A percentile compares a stretch with the other conserved stretches of the same genome.
Evolutionary conservation across 2,329 filamentous ascomycete genomes (phyloP).

Genomic region (Arthrobotrys megalospora): DNA sequence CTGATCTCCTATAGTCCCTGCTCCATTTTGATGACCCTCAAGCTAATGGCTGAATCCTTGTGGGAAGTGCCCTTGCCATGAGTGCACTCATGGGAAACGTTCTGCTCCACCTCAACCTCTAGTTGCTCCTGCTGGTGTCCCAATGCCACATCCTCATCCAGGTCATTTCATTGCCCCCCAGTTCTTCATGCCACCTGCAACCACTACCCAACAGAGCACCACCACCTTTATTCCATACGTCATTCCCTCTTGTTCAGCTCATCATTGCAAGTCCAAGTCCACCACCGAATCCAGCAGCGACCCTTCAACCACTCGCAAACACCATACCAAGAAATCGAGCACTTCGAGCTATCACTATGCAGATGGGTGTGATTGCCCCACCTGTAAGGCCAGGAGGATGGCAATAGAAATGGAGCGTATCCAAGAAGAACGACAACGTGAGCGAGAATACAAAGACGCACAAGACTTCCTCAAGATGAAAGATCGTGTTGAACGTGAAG

Average conservation of each 20-base stretch:
- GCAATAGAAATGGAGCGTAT: constrained; percentile 52
- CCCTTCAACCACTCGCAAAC: constrained; percentile 6
- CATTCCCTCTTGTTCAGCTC: constrained; percentile 21
- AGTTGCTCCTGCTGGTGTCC: background rate
- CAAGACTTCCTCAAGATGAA: constrained; percentile 47
- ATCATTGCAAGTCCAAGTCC: constrained; percentile 24
- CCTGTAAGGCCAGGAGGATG: constrained; percentile 54
- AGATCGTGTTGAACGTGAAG: constrained; percentile 48
- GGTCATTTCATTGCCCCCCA: constrained; percentile 35
- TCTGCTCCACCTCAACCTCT: background rate
- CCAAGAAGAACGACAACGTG: constrained; percentile 43
- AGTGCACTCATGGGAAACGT: constrained; percentile 29
- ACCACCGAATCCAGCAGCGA: constrained; percentile 1
- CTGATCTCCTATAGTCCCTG: background rate
- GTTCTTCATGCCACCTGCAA: constrained; percentile 17
- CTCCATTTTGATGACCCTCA: background rate
- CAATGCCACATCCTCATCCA: background rate
- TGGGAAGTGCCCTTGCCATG: constrained; percentile 38
- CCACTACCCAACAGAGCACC: constrained; percentile 37
- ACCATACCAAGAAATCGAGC: constrained; percentile 22
- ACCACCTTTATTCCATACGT: constrained; percentile 55
- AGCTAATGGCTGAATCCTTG: background rate
- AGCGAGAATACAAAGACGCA: constrained; percentile 49
- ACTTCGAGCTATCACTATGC: constrained; percentile 41
- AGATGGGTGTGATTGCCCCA: constrained; percentile 32